Evolutionary conservation across 441 rosid species (phyloP).

Genomic region (Pelargonium fulgidum): DNA sequence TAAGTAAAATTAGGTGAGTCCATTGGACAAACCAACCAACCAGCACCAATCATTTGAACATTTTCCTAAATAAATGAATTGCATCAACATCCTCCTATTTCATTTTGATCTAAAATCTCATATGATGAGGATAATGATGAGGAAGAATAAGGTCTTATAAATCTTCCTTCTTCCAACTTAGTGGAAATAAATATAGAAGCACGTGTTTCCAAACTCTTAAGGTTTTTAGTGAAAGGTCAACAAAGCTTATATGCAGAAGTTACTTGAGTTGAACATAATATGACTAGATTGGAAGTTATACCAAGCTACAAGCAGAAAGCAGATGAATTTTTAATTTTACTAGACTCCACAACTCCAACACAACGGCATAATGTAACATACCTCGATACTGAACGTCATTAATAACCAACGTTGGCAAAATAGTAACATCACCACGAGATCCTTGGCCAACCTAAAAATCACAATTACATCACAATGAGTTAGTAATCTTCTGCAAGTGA

Average conservation of each 20-base stretch:
- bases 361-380: slow-evolving; percentile 17
- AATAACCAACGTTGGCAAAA: slow-evolving; percentile 94
- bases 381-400: slow-evolving; percentile 96
- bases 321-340: not conserved
- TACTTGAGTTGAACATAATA: no score
- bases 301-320: not conserved
- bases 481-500: slow-evolving; percentile 3
- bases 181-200: not conserved
- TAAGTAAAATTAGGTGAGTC: not conserved
- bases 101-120: not conserved
- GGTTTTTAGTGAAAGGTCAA: no score
- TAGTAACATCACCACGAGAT: slow-evolving; percentile 95
- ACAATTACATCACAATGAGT: slow-evolving; percentile 9
- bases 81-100: not conserved
- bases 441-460: slow-evolving; percentile 88
- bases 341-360: no score
- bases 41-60: not conserved
- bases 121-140: not conserved
- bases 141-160: not conserved
- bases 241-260: no score
- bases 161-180: not conserved
- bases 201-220: no score
- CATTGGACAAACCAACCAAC: not conserved
- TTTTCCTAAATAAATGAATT: not conserved
- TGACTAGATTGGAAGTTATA: not conserved